phyloP scores from a whole-genome alignment of 495 filamentous ascomycete genomes.

The Xeromyces bisporus region DNA sequence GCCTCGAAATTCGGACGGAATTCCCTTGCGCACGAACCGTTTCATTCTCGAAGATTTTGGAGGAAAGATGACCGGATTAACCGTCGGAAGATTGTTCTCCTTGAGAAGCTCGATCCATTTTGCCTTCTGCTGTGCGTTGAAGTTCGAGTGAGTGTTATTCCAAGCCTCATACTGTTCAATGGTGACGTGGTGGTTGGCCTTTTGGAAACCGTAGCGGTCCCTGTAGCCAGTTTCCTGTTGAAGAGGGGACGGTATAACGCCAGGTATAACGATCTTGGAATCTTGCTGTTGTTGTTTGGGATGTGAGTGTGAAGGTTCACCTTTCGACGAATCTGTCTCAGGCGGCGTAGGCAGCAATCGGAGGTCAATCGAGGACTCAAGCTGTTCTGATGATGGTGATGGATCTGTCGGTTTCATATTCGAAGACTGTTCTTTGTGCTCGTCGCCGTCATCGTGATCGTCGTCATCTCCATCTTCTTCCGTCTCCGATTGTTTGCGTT shows the following conservation, averaged over 20 bases:
- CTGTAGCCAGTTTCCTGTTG: slow-evolving; percentile 24
- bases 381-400: slow-evolving; percentile 2
- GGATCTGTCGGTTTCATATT: slow-evolving; percentile 8
- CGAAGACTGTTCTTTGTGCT: slow-evolving; percentile 7
- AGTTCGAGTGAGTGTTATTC: slow-evolving; percentile 52
- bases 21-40: slow-evolving; percentile 84
- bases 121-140: slow-evolving; percentile 47
- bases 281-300: too few species aligned
- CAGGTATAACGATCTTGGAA: slow-evolving; percentile 26
- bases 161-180: slow-evolving; percentile 66
- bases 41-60: slow-evolving; percentile 66
- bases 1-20: slow-evolving; percentile 81
- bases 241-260: slow-evolving; percentile 21
- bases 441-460: slow-evolving; percentile 8
- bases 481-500: background rate
- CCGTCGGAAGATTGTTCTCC: slow-evolving; percentile 55
- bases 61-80: slow-evolving; percentile 59
- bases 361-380: slow-evolving; percentile 11
- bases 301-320: slow-evolving; percentile 13
- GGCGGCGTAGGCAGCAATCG: slow-evolving; percentile 14
- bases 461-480: too few species aligned
- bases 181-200: slow-evolving; percentile 61
- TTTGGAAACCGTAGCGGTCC: slow-evolving; percentile 87
- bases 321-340: slow-evolving; percentile 6
- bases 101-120: slow-evolving; percentile 72